A percentile compares a stretch with the other conserved stretches of the same genome.
These are phyloP conservation scores for Sphagnum fallax DNA, from an alignment of 228 moss, liverwort and hornwort species.

Conservation along the genomic window DNA sequence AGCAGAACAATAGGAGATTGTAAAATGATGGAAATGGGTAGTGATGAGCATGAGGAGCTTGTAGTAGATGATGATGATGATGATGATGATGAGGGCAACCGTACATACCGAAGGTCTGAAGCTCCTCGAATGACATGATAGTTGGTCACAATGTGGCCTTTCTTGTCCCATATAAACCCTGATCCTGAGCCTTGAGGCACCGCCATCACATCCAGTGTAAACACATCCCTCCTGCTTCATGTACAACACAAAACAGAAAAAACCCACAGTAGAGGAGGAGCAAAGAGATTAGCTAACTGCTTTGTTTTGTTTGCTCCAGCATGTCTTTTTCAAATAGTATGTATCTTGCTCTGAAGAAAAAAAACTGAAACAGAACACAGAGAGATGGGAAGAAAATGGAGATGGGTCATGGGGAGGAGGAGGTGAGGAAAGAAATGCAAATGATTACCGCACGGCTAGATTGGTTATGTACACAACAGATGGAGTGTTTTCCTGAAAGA, in stretches of 20 bases:
- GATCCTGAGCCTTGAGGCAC: conserved; percentile 99
- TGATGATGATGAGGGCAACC: too few species aligned
- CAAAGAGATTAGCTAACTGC: background rate
- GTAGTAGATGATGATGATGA: too few species aligned
- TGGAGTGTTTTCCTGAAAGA: conserved; percentile 92
- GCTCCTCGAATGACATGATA: conserved; percentile 99
- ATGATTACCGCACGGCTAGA: conserved; percentile 81
- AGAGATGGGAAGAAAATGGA: background rate
- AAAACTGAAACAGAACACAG: background rate
- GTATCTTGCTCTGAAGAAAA: background rate
- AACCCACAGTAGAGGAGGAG: background rate
- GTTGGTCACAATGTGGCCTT: conserved; percentile 93
- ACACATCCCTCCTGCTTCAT: conserved; percentile 76
- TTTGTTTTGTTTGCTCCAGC: background rate
- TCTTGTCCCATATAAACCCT: conserved; percentile 95
- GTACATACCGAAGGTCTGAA: conserved; percentile 78
- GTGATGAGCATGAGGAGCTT: background rate
- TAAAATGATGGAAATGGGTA: background rate
- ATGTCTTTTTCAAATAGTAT: background rate
- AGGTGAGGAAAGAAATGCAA: background rate
- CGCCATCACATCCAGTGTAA: conserved; percentile 96
- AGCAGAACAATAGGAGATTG: background rate
- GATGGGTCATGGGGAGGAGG: background rate
- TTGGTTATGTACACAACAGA: conserved; percentile 99
- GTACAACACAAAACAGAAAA: background rate